These are phyloP conservation scores for Cardiospermum halicacabum DNA, from an alignment of 345 rosid genomes.

Conservation along the genomic window DNA sequence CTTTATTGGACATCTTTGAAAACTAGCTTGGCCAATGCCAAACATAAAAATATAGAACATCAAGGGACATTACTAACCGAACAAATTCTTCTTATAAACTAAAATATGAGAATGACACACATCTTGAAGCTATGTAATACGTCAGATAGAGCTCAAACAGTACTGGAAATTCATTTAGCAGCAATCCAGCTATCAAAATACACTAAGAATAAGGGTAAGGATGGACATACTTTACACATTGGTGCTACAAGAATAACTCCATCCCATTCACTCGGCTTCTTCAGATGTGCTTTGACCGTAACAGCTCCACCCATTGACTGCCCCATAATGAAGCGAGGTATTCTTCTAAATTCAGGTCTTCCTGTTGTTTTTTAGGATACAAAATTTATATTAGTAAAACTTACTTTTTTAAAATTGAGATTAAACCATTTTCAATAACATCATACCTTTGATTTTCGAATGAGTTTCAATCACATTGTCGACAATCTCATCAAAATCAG, in stretches of 20 bases:
- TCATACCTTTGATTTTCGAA: slow-evolving; percentile 71
- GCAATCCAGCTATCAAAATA: neutral
- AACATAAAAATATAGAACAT: neutral
- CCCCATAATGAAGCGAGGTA: slow-evolving; percentile 75
- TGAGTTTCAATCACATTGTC: slow-evolving; percentile 69
- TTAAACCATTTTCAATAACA: neutral
- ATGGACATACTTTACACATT: slow-evolving; percentile 79
- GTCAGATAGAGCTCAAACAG: neutral
- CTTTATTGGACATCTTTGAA: neutral
- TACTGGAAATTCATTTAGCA: neutral
- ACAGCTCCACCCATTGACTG: slow-evolving; percentile 99
- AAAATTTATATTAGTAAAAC: slow-evolving; percentile 9
- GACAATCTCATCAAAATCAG: slow-evolving; percentile 65
- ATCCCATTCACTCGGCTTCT: slow-evolving; percentile 81
- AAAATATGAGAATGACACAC: neutral
- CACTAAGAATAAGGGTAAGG: neutral
- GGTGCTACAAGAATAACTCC: slow-evolving; percentile 91
- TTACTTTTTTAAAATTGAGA: neutral
- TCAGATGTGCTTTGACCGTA: slow-evolving; percentile 71
- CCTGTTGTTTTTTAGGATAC: slow-evolving; percentile 33
- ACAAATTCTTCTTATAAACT: neutral
- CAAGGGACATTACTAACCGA: neutral
- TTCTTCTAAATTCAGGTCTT: slow-evolving; percentile 58
- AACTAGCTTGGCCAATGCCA: neutral
- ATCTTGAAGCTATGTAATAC: neutral